phyloP scores from a whole-genome alignment of 129 eudicot species.

The Flaveria trinervia region DNA sequence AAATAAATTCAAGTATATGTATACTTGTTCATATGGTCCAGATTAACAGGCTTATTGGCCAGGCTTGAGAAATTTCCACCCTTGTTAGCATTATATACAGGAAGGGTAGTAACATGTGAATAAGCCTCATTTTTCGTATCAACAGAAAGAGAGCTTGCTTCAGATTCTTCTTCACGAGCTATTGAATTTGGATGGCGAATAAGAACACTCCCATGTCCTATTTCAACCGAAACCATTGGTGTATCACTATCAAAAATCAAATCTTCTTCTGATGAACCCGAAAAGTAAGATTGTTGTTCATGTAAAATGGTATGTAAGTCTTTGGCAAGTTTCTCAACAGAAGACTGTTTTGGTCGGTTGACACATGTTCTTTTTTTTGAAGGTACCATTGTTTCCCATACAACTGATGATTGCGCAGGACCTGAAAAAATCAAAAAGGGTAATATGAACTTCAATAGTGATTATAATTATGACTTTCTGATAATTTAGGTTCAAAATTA shows the following conservation, averaged over 20 bases:
- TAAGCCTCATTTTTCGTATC: constrained; percentile 83
- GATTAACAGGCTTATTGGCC: constrained; percentile 55
- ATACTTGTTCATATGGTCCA: constrained; percentile 64
- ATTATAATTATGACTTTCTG: not conserved
- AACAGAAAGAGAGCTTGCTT: constrained; percentile 94
- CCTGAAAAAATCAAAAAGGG: constrained; percentile 44
- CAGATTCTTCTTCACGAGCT: constrained; percentile 92
- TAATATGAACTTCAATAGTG: constrained; percentile 9
- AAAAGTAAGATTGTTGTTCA: constrained; percentile 70
- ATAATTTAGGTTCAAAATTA: not conserved
- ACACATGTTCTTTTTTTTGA: constrained; percentile 90
- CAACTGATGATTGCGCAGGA: constrained; percentile 76
- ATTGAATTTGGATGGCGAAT: constrained; percentile 84
- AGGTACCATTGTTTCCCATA: constrained; percentile 89
- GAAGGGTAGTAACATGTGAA: constrained; percentile 49
- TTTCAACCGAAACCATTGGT: constrained; percentile 98
- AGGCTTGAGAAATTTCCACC: constrained; percentile 45
- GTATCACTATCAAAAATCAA: constrained; percentile 81
- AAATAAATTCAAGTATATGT: not conserved
- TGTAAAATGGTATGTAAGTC: constrained; percentile 84
- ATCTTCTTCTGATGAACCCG: constrained; percentile 87
- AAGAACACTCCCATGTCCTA: constrained; percentile 98
- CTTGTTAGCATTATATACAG: constrained; percentile 51
- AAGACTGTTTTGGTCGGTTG: constrained; percentile 73
- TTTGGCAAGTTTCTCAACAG: constrained; percentile 91